These are phyloP conservation scores for Mangifera indica DNA, from an alignment of 345 rosid species.

Conservation along the genomic window DNA sequence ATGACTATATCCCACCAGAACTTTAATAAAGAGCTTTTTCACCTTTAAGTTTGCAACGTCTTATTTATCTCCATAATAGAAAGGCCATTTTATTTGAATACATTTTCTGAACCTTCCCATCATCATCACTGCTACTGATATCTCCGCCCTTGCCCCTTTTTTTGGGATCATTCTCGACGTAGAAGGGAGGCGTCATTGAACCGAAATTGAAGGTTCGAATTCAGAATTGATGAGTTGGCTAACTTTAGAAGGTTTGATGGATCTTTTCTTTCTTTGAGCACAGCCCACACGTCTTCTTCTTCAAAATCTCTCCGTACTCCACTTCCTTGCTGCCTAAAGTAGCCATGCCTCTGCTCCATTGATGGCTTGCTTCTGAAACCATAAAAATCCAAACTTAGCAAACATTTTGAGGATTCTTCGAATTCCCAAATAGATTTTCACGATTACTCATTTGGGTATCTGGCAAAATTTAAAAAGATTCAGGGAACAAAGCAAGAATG, in stretches of 20 bases:
- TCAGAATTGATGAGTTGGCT: slow-evolving; percentile 19
- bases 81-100: too few species aligned
- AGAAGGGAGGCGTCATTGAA: slow-evolving; percentile 35
- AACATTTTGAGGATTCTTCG: background rate
- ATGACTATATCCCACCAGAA: too few species aligned
- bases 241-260: background rate
- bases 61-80: too few species aligned
- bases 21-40: too few species aligned
- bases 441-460: slow-evolving; percentile 1
- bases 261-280: slow-evolving; percentile 38
- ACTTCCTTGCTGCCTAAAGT: slow-evolving; percentile 26
- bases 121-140: background rate
- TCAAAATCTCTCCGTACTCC: slow-evolving; percentile 51
- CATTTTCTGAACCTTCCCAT: too few species aligned
- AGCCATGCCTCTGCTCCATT: slow-evolving; percentile 40
- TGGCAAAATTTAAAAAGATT: background rate
- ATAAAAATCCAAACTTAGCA: slow-evolving; percentile 12
- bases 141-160: slow-evolving; percentile 8
- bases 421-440: slow-evolving; percentile 2
- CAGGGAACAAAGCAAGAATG: slow-evolving; percentile 11
- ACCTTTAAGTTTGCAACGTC: too few species aligned
- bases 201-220: slow-evolving; percentile 27
- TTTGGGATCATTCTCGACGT: slow-evolving; percentile 61
- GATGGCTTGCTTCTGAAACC: background rate
- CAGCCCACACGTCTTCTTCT: slow-evolving; percentile 51